phyloP scores from a whole-genome alignment of 306 rosid species.

The Neltuma alba region DNA sequence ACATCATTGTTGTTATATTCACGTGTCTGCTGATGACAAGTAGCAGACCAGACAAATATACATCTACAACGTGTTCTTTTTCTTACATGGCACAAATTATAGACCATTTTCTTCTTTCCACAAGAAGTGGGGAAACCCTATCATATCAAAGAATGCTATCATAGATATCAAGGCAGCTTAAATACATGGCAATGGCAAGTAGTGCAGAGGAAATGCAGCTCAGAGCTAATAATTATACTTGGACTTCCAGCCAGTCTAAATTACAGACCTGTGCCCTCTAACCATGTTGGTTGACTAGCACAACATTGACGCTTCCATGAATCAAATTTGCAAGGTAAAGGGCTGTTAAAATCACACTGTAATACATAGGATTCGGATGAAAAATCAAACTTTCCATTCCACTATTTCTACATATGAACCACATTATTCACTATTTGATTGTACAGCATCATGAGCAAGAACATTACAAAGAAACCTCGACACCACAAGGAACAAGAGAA shows the following conservation, averaged over 20 bases:
- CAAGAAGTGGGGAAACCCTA: neutral
- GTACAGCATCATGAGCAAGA: slow-evolving; percentile 12
- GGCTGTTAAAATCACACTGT: neutral
- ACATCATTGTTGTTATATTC: neutral
- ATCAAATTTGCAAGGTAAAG: neutral
- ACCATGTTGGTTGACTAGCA: neutral
- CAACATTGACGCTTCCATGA: neutral
- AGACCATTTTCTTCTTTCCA: neutral
- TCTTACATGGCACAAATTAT: neutral
- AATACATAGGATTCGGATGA: neutral
- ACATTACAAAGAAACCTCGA: neutral
- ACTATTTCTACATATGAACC: slow-evolving; percentile 4
- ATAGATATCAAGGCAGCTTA: slow-evolving; percentile 17
- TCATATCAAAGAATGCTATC: neutral
- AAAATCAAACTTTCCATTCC: slow-evolving; percentile 1
- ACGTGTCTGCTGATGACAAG: neutral
- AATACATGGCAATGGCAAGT: slow-evolving; percentile 1
- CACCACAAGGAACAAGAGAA: slow-evolving; percentile 19
- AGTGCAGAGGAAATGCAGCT: neutral
- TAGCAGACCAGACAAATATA: neutral
- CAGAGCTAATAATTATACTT: neutral
- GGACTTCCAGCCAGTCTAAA: neutral
- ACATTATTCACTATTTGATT: neutral
- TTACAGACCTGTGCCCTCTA: neutral
- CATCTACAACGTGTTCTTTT: neutral